phyloP scores from a whole-genome alignment of 805 yeast species.

The Teunomyces tritomae region DNA sequence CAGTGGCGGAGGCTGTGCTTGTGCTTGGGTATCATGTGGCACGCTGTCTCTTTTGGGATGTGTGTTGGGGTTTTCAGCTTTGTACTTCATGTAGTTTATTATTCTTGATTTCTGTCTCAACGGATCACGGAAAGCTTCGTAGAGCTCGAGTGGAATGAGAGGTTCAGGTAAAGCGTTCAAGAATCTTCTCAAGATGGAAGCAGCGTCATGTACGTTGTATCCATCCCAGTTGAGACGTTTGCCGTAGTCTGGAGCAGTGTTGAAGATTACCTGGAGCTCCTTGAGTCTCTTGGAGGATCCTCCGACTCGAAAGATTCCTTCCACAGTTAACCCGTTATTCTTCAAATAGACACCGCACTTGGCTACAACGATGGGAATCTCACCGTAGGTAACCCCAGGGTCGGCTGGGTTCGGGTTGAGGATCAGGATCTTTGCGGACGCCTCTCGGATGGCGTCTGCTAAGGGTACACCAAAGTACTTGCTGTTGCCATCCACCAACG shows the following conservation, averaged over 20 bases:
- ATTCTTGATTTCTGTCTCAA: slow-evolving; percentile 62
- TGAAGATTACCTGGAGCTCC: slow-evolving; percentile 79
- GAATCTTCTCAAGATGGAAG: slow-evolving; percentile 81
- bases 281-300: slow-evolving; percentile 88
- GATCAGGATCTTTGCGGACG: slow-evolving; percentile 73
- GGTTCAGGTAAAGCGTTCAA: slow-evolving; percentile 91
- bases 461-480: slow-evolving; percentile 80
- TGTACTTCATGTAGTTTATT: slow-evolving; percentile 60
- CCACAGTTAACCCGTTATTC: slow-evolving; percentile 69
- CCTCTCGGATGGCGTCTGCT: slow-evolving; percentile 64
- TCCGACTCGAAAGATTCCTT: slow-evolving; percentile 91
- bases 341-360: slow-evolving; percentile 88
- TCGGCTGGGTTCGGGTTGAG: slow-evolving; percentile 48
- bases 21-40: not conserved
- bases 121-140: slow-evolving; percentile 78
- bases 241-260: slow-evolving; percentile 87
- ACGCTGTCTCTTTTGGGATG: not conserved
- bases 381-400: slow-evolving; percentile 75
- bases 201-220: slow-evolving; percentile 94
- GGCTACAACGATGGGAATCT: slow-evolving; percentile 92
- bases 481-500: slow-evolving; percentile 43
- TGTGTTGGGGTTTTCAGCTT: slow-evolving; percentile 43
- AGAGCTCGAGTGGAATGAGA: slow-evolving; percentile 72
- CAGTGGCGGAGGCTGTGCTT: not conserved
- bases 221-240: slow-evolving; percentile 88